phyloP scores from a whole-genome alignment of 2,329 filamentous ascomycete genomes.

The Diaporthe velutina region DNA sequence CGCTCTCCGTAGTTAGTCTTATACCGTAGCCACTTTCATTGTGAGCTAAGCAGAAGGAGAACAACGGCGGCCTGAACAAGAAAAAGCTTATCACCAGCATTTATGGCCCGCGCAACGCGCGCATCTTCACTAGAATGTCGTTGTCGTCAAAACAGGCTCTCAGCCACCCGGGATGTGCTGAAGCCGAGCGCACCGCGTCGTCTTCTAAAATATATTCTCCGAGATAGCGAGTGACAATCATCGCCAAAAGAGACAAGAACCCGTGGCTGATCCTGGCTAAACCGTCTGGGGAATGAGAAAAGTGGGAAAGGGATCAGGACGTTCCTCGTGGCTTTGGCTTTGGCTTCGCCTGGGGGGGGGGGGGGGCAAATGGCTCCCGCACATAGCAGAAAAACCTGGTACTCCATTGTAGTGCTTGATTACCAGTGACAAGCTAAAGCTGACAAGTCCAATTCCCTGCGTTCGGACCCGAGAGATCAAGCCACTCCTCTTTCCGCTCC shows the following conservation, averaged over 20 bases:
- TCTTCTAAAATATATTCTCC: background rate
- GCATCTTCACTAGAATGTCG: background rate
- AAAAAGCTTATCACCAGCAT: background rate
- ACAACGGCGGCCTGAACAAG: background rate
- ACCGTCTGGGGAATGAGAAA: background rate
- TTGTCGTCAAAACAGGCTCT: conserved; percentile 23
- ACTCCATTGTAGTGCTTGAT: background rate
- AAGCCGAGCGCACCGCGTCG: background rate
- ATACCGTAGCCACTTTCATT: background rate
- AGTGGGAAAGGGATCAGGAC: background rate
- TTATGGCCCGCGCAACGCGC: background rate
- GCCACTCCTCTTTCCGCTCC: conserved; percentile 20
- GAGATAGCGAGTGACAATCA: background rate
- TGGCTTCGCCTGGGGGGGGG: background rate
- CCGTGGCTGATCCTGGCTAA: background rate
- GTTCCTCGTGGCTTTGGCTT: background rate
- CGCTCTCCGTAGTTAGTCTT: too few relatives aligned
- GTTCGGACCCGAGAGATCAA: conserved; percentile 4
- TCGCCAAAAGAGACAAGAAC: background rate
- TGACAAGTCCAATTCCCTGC: background rate
- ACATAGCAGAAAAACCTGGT: background rate
- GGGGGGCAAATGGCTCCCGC: background rate
- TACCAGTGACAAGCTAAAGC: background rate
- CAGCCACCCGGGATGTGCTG: conserved; percentile 24
- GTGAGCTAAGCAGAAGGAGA: background rate